These are phyloP conservation scores for Boletus reticulatus DNA, from an alignment of 768 basidiomycete species.

Conservation along the genomic window DNA sequence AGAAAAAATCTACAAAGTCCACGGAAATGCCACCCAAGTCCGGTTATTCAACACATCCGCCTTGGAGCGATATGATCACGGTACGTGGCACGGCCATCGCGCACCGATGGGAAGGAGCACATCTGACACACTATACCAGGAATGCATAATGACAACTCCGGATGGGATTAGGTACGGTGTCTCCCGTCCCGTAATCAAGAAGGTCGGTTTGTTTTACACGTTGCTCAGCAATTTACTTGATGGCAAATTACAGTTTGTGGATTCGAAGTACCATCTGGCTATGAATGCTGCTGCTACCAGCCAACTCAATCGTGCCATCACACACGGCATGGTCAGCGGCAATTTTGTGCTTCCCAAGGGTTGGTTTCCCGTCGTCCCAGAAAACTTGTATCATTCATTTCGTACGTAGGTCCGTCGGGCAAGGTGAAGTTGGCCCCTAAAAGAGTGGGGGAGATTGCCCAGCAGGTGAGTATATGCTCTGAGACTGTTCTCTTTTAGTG, in stretches of 20 bases:
- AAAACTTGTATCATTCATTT: background rate
- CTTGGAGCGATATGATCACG: constrained; percentile 44
- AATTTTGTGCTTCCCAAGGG: constrained; percentile 59
- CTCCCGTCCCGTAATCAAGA: constrained; percentile 78
- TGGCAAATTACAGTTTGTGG: constrained; percentile 42
- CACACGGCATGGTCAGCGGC: constrained; percentile 48
- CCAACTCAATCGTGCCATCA: constrained; percentile 55
- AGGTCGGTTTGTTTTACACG: constrained; percentile 39
- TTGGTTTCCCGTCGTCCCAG: background rate
- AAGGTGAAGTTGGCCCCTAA: constrained; percentile 27
- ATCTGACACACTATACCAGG: constrained; percentile 38
- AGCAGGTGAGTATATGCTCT: constrained; percentile 9
- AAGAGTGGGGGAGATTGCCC: constrained; percentile 2
- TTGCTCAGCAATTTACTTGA: background rate
- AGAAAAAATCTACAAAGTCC: constrained; percentile 9
- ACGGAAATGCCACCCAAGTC: constrained; percentile 16
- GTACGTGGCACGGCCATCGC: constrained; percentile 20
- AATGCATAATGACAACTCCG: constrained; percentile 65
- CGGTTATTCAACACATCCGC: constrained; percentile 44
- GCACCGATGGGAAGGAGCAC: background rate
- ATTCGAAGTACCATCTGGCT: constrained; percentile 51
- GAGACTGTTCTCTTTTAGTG: background rate
- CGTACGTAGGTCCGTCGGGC: constrained; percentile 22
- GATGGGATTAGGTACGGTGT: constrained; percentile 71
- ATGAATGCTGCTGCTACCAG: constrained; percentile 42